A percentile compares a stretch with the other conserved stretches of the same genome.
These are phyloP conservation scores for Dimargaris cristalligena DNA, from an alignment of 192 early-diverging fungal species.

Conservation along the genomic window DNA sequence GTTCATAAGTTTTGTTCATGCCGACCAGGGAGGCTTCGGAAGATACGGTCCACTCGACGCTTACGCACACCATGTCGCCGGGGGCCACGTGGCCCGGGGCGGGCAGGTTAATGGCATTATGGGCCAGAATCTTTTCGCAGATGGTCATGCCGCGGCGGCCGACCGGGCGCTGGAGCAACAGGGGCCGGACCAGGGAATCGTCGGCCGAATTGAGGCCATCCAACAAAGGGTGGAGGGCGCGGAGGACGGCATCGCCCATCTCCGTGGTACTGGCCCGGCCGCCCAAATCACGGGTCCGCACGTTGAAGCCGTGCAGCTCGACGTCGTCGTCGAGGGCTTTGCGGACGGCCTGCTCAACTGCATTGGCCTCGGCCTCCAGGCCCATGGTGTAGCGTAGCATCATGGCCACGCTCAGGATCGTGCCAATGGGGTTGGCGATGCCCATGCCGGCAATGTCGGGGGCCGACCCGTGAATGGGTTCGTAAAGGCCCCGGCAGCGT, in stretches of 20 bases:
- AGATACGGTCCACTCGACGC: constrained; percentile 67
- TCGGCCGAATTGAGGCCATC: constrained; percentile 34
- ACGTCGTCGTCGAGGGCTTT: constrained; percentile 73
- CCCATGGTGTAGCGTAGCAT: constrained; percentile 89
- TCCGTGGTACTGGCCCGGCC: constrained; percentile 70
- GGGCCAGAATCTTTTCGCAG: constrained; percentile 62
- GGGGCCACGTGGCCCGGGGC: constrained; percentile 50
- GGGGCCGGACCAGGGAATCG: constrained; percentile 23
- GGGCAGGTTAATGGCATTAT: constrained; percentile 51
- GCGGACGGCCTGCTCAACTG: constrained; percentile 82
- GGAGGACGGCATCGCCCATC: constrained; percentile 83
- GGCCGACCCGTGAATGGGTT: constrained; percentile 98
- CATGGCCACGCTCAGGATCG: constrained; percentile 89
- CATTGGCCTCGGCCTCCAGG: constrained; percentile 75
- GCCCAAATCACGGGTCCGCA: constrained; percentile 83
- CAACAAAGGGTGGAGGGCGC: constrained; percentile 43
- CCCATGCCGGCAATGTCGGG: constrained; percentile 97
- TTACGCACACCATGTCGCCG: constrained; percentile 65
- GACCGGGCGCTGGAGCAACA: constrained; percentile 27
- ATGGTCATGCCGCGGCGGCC: constrained; percentile 51
- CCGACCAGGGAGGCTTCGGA: constrained; percentile 70
- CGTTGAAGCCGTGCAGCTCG: constrained; percentile 39
- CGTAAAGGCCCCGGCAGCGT: constrained; percentile 75
- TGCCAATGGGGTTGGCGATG: constrained; percentile 94
- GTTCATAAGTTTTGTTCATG: constrained; percentile 69